Base-by-base conservation (phyloP, 352 stramenopile genomes). In the Pythium sukuiense region DNA sequence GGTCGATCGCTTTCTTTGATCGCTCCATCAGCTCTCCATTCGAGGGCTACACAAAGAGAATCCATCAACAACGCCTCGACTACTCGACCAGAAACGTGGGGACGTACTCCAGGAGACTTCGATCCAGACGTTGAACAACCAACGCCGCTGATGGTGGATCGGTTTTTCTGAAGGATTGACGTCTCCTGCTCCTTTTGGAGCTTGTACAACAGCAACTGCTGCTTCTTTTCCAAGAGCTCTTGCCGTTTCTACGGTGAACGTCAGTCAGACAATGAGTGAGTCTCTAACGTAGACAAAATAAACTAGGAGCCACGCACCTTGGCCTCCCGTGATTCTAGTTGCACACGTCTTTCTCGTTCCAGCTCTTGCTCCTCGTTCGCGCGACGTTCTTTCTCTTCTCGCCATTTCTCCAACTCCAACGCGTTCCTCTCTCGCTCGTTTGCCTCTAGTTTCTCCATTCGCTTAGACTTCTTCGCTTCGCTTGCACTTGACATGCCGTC, bases 141-240 rank as follows among this genome's bases (percentile, higher is more conserved):
- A 4, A 18, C 18, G 41, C 57, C 41, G 4, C 3, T 3, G 59
- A 24, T 26, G 2, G 32, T 9, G 1, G 35, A 16, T 13, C 67
- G 13, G 48, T 65, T 50, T 24, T 35, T 30, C 3, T 75, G 29
- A 7, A 77, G 52, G 24, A 72, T 45, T n/a, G 60, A 61, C 7
- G 71, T 63, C 43, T 90, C 82, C 74, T 94, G 73, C 29, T 94
- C 82, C 62, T 90, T 90, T n/a, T 84, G 72, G 13, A 92, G 63
- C 45, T 88, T 91, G 64, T 92, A 92, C 24, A 92, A 32, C 33
- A 87, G 37, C 18, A 94, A 46, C 53, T 92, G 85, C 61, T 94
- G 83, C 43, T 94, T 94, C n/a, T 79, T 80, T 43, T 89, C 79
- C 6, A 92, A 55, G 26, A 80, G 72, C 14, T 81, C 75, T 74